Conservation (phyloP, 371 early-diverging fungal genomes). For the Mucor circinelloides region DNA sequence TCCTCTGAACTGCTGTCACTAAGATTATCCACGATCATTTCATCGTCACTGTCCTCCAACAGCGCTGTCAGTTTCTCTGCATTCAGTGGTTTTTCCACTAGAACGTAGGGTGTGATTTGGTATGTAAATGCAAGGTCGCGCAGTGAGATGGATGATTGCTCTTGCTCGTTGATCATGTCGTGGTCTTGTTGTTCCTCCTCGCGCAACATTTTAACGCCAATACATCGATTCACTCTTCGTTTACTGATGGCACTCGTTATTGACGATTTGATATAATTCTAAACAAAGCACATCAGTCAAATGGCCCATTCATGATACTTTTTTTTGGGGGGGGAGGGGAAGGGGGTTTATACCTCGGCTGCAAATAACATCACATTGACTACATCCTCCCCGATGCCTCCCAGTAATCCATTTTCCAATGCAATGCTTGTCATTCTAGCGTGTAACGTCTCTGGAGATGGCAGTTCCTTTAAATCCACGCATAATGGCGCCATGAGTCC, state of each 20-base stretch:
- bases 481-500: conserved; percentile 74
- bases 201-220: conserved; percentile 53
- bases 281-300: not conserved
- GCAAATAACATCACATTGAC: conserved; percentile 74
- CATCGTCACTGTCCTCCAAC: conserved; percentile 59
- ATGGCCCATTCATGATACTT: not conserved
- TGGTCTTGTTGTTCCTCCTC: conserved; percentile 8
- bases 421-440: conserved; percentile 77
- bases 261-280: conserved; percentile 74
- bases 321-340: too few relatives aligned
- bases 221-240: conserved; percentile 66
- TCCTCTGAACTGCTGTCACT: conserved; percentile 21
- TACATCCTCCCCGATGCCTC: conserved; percentile 68
- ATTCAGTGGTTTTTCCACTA: conserved; percentile 70
- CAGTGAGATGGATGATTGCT: conserved; percentile 22
- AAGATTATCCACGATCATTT: conserved; percentile 37
- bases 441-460: conserved; percentile 66
- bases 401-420: conserved; percentile 69
- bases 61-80: conserved; percentile 68
- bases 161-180: conserved; percentile 16
- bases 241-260: conserved; percentile 73
- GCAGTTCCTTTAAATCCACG: conserved; percentile 71
- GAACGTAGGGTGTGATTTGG: conserved; percentile 64
- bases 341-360: conserved; percentile 73
- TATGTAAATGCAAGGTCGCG: conserved; percentile 72